Evolutionary conservation across 345 rosid genomes (phyloP), one percentile per base, ranked within the genome.

Genomic region (Isatis tinctoria): DNA sequence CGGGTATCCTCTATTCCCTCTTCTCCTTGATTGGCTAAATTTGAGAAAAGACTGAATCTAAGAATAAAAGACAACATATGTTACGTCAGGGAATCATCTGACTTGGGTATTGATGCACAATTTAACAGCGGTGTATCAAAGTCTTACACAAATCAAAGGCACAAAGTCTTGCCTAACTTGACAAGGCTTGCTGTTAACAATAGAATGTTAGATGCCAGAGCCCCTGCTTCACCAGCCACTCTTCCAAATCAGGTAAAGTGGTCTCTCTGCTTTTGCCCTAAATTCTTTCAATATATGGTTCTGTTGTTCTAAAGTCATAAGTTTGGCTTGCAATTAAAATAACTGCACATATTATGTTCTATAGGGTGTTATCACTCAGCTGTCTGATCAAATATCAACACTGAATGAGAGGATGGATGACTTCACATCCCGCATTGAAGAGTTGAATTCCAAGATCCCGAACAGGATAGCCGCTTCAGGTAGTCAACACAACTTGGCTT

Each of bases 391-490:
- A 83, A 91, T 95, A 48, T 90, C 96, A n/a, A 95, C 97, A 35
- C 77, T 88, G 83, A 95, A 87, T 27, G 97, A 95, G 84, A 87
- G 97, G 81, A 95, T 90, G 97, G 97, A 95, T 71, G 97, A 90
- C 69, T 88, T 95, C 60, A 86, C 92, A 53, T 81, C 97, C 22
- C 96, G 92, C 66, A 83, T 92, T 2, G 97, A 87, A 66, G 92
- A 92, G 85, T 72, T 95, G 66, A 95, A 90, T 80, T 84, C 91
- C 74, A 95, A 92, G 85, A 75, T 86, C 60, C 73, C 82, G 8
- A 54, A 60, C 74, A 82, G 82, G 77, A 86, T 83, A 49, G 85
- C 80, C 68, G 82, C 80, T 60, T 85, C 92, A 41, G 82, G 84
- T 57, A 88, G 96, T 83, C 97, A 90, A 61, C 99, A 87, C 49